Evolutionary conservation across 2,329 filamentous ascomycete genomes (phyloP).

Genomic region (Trichoderma simmonsii): DNA sequence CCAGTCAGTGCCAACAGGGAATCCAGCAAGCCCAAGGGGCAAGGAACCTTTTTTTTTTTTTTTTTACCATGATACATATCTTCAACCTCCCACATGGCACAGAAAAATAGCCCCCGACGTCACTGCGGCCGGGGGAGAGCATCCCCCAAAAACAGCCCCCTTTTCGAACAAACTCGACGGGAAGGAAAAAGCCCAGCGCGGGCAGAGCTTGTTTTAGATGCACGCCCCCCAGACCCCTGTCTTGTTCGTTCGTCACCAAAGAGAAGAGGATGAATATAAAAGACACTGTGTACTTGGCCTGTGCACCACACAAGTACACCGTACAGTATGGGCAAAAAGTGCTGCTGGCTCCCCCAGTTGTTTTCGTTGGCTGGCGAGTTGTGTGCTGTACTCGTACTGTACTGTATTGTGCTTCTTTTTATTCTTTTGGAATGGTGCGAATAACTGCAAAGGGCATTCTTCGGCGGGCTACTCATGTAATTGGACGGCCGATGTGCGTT

Average conservation of each 20-base stretch:
- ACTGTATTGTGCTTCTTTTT: neutral
- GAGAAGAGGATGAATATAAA: neutral
- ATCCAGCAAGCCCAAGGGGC: neutral
- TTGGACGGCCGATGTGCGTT: neutral
- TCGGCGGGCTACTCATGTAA: neutral
- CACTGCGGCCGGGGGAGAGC: neutral
- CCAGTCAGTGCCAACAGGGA: neutral
- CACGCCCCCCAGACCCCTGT: neutral
- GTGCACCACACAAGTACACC: neutral
- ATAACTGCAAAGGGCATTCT: neutral
- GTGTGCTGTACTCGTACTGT: no score
- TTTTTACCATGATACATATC: neutral
- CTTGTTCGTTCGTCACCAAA: neutral
- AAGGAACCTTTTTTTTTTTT: neutral
- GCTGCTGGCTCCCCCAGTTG: neutral
- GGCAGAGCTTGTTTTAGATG: slow-evolving; percentile 4
- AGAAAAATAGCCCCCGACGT: neutral
- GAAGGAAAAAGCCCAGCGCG: neutral
- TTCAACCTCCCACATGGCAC: neutral
- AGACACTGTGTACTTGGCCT: neutral
- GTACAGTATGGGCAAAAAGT: neutral
- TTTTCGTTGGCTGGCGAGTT: neutral
- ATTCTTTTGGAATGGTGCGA: neutral
- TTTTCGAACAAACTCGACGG: neutral
- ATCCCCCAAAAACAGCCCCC: neutral